These are phyloP conservation scores for Barnettozyma siamensis DNA, from an alignment of 805 yeast genomes.

Conservation along the genomic window DNA sequence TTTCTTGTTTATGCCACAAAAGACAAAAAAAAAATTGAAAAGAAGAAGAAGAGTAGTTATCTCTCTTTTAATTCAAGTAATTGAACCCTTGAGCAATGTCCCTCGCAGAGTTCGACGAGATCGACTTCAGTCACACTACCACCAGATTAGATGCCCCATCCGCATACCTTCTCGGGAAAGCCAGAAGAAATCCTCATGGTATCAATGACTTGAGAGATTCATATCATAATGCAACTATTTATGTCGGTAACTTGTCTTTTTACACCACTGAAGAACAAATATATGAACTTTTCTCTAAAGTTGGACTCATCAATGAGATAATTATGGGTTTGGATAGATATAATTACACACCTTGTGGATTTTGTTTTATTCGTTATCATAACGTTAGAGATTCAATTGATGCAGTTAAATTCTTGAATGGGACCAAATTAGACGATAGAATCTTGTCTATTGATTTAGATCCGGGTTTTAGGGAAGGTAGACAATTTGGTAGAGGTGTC, in stretches of 20 bases:
- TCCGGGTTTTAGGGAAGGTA: slow-evolving; percentile 92
- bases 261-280: slow-evolving; percentile 95
- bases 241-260: slow-evolving; percentile 86
- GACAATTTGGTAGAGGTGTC: slow-evolving; percentile 92
- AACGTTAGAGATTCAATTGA: slow-evolving; percentile 66
- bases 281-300: slow-evolving; percentile 73
- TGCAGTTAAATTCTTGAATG: slow-evolving; percentile 76
- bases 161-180: slow-evolving; percentile 59
- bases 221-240: slow-evolving; percentile 66
- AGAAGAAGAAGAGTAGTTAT: too few species aligned
- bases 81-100: slow-evolving; percentile 22
- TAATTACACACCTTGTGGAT: slow-evolving; percentile 92
- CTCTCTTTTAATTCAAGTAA: neutral
- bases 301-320: slow-evolving; percentile 68
- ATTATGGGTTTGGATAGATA: slow-evolving; percentile 94
- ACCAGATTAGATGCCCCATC: slow-evolving; percentile 70
- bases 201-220: slow-evolving; percentile 62
- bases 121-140: slow-evolving; percentile 57
- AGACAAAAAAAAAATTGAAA: neutral
- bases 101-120: slow-evolving; percentile 45
- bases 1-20: too few species aligned
- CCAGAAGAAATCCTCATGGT: slow-evolving; percentile 41
- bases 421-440: slow-evolving; percentile 80
- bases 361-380: slow-evolving; percentile 83
- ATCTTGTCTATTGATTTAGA: slow-evolving; percentile 83